A percentile compares a stretch with the other conserved stretches of the same genome.
These are phyloP conservation scores for Biscutella laevigata DNA, from an alignment of 441 rosid species.

Conservation along the genomic window DNA sequence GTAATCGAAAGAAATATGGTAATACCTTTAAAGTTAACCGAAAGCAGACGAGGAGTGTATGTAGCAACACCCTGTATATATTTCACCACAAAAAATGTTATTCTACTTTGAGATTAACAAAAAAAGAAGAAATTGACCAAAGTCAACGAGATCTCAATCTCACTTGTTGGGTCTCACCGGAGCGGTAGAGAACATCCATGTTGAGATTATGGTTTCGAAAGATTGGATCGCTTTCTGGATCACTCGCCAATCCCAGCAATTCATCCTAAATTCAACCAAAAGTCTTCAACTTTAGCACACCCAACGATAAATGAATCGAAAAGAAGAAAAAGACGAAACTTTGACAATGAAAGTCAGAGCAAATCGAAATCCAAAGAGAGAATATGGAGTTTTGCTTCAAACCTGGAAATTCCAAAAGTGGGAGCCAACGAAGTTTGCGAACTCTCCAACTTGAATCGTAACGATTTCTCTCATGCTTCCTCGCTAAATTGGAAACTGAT, in stretches of 20 bases:
- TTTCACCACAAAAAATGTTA: background rate
- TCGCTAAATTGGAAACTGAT: background rate
- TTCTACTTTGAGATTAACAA: background rate
- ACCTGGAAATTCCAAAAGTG: constrained; percentile 99
- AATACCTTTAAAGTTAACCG: constrained; percentile 69
- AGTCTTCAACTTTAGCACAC: constrained; percentile 1
- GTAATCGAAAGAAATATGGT: background rate
- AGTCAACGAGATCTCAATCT: constrained; percentile 11
- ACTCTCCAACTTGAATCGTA: constrained; percentile 67
- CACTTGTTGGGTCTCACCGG: constrained; percentile 74
- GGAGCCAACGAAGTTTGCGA: constrained; percentile 82
- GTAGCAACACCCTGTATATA: constrained; percentile 52
- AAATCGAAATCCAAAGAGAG: background rate
- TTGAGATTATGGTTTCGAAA: constrained; percentile 49
- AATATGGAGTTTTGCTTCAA: background rate
- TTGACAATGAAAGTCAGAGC: background rate
- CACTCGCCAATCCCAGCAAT: constrained; percentile 71
- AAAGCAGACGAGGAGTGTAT: constrained; percentile 75
- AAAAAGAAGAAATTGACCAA: background rate
- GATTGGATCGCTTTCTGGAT: constrained; percentile 54
- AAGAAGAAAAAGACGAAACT: background rate
- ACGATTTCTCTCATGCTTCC: constrained; percentile 64
- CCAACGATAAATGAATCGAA: background rate
- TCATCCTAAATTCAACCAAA: constrained; percentile 54
- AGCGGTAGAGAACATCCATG: constrained; percentile 74